Conservation (phyloP, 257 asterid genomes). For the Asclepias syriaca region DNA sequence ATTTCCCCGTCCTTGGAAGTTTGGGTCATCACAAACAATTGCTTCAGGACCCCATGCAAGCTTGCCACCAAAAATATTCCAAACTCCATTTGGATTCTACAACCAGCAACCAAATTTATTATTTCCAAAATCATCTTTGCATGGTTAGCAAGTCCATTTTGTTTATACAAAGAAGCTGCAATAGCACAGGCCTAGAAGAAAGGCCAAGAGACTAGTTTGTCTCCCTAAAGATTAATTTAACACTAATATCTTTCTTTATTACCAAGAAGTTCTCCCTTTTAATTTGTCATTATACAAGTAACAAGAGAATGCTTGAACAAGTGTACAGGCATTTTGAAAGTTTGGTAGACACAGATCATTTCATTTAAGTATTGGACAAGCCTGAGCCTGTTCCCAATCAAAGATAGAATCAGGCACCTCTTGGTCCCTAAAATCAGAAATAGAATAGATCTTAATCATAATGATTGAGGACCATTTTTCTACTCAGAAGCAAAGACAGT, state of each 20-base stretch:
- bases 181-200: not conserved
- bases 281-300: no score
- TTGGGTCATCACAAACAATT: conserved; percentile 47
- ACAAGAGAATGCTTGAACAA: no score
- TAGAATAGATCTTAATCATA: not conserved
- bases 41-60: conserved; percentile 45
- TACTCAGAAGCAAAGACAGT: not conserved
- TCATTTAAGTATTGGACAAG: not conserved
- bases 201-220: not conserved
- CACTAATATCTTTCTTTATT: no score
- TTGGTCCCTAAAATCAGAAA: not conserved
- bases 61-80: conserved; percentile 48
- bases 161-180: not conserved
- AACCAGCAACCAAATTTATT: conserved; percentile 10
- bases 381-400: not conserved
- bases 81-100: conserved; percentile 39
- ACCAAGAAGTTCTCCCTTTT: no score
- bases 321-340: not conserved
- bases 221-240: not conserved
- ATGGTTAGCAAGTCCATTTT: conserved; percentile 1
- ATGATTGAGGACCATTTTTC: not conserved
- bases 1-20: conserved; percentile 45
- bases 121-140: conserved; percentile 2
- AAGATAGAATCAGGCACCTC: not conserved
- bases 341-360: not conserved